A percentile compares a stretch with the other conserved stretches of the same genome.
Conservation (phyloP, 2,329 filamentous ascomycete species). For the Fusarium dlaminii region DNA sequence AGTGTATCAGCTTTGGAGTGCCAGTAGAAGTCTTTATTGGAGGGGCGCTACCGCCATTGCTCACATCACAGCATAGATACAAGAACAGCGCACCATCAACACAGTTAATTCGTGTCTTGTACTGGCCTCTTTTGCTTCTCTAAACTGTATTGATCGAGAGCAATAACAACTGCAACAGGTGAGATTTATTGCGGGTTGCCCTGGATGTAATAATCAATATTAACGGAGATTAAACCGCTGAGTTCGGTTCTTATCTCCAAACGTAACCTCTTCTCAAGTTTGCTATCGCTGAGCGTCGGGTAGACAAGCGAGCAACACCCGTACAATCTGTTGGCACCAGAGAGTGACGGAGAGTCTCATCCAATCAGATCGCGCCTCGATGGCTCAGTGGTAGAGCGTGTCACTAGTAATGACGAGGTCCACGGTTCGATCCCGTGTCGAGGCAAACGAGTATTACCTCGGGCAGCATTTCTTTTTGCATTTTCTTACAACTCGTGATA, state of each 20-base stretch:
- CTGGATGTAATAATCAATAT: too few species aligned
- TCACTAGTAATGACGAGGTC: conserved; percentile 6
- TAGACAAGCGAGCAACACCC: neutral
- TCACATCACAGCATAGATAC: too few species aligned
- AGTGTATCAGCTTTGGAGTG: too few species aligned
- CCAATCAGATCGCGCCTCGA: neutral
- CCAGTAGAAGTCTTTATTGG: too few species aligned
- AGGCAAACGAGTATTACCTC: neutral
- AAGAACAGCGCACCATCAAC: too few species aligned
- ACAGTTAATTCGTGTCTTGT: too few species aligned
- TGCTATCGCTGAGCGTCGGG: fast-evolving
- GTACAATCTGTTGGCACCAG: fast-evolving
- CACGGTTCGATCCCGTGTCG: neutral
- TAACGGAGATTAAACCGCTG: too few species aligned
- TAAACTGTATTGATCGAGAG: neutral
- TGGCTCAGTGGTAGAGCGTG: conserved; percentile 1
- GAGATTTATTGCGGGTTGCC: too few species aligned
- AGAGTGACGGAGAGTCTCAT: fast-evolving
- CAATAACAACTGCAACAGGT: too few species aligned
- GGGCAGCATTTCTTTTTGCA: neutral
- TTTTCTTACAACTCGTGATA: fast-evolving
- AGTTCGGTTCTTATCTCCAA: too few species aligned
- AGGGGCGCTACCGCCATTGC: too few species aligned
- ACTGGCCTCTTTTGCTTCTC: too few species aligned
- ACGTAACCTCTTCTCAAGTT: fast-evolving